Conservation (phyloP, 2,329 filamentous ascomycete genomes). For the Fusarium goolgardi region DNA sequence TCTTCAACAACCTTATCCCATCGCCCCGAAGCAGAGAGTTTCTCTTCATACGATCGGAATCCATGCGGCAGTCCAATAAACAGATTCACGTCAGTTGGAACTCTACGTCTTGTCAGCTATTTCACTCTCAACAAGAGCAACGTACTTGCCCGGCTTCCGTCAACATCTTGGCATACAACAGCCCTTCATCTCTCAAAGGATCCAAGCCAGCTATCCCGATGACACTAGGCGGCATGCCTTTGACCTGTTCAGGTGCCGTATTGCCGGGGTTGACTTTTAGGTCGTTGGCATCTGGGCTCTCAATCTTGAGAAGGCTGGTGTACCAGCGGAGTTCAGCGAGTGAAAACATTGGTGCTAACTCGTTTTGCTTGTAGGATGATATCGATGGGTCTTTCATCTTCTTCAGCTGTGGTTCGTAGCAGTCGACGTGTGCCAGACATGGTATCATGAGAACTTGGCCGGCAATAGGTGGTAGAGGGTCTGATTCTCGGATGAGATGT, state of each 20-base stretch:
- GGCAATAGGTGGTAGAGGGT: not conserved
- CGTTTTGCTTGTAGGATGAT: constrained; percentile 7
- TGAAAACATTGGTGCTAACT: constrained; percentile 1
- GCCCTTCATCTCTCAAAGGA: constrained; percentile 2
- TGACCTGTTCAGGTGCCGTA: not conserved
- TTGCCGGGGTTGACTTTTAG: constrained; percentile 1
- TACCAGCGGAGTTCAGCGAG: constrained; percentile 11
- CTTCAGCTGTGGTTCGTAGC: constrained; percentile 1
- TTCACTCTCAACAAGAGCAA: accelerated
- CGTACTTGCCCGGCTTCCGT: constrained; percentile 5
- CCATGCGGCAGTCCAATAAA: constrained; percentile 10
- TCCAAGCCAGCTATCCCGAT: not conserved
- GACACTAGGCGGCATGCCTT: constrained; percentile 4
- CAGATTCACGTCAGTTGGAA: not conserved
- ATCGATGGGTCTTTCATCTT: constrained; percentile 3
- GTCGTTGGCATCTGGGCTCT: not conserved
- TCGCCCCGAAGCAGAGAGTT: not conserved
- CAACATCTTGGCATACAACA: constrained; percentile 11
- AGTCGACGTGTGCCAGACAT: constrained; percentile 2
- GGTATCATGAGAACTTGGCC: constrained; percentile 19
- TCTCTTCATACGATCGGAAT: constrained; percentile 10
- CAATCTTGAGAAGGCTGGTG: not conserved
- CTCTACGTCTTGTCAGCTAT: not conserved
- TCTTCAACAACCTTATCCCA: constrained; percentile 9
- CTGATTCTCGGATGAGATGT: not conserved